A percentile compares a stretch with the other conserved stretches of the same genome.
Evolutionary conservation across 805 yeast species (phyloP).

Genomic region (Cyberlindnera suaveolens): DNA sequence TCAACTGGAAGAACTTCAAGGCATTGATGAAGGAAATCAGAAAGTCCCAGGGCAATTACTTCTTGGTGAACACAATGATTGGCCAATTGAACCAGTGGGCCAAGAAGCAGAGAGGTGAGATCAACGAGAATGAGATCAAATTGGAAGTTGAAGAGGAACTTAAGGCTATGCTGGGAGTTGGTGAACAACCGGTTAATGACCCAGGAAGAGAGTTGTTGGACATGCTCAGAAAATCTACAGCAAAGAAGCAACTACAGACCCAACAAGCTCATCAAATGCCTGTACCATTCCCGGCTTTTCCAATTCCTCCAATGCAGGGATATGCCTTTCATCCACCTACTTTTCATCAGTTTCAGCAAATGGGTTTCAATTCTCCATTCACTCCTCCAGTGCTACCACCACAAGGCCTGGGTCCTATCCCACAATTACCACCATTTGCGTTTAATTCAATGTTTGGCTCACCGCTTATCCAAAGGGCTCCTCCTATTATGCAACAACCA

Average conservation of each 20-base stretch:
- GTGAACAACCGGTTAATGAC: slow-evolving; percentile 36
- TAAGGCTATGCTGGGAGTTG: slow-evolving; percentile 58
- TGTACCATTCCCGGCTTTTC: slow-evolving; percentile 6
- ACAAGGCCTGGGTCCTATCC: slow-evolving; percentile 2
- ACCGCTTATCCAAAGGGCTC: slow-evolving; percentile 10
- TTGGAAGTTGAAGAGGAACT: slow-evolving; percentile 57
- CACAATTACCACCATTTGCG: slow-evolving; percentile 5
- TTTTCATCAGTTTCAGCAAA: slow-evolving; percentile 15
- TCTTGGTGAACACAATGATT: slow-evolving; percentile 34
- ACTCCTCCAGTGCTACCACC: slow-evolving; percentile 11
- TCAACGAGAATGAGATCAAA: slow-evolving; percentile 54
- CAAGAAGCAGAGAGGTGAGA: slow-evolving; percentile 41
- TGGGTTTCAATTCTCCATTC: slow-evolving; percentile 17
- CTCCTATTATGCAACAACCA: slow-evolving; percentile 18
- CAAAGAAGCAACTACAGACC: slow-evolving; percentile 17
- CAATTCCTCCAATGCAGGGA: slow-evolving; percentile 10
- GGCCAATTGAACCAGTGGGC: slow-evolving; percentile 45
- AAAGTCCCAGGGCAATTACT: slow-evolving; percentile 26
- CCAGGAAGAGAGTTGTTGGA: slow-evolving; percentile 76
- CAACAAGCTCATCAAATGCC: slow-evolving; percentile 3
- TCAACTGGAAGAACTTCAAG: slow-evolving; percentile 70
- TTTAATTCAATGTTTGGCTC: slow-evolving; percentile 9
- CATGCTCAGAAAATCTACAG: slow-evolving; percentile 46
- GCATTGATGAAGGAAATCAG: slow-evolving; percentile 27
- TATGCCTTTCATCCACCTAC: slow-evolving; percentile 17